Percentiles rank a stretch among this genome's conserved stretches.
Conservation (phyloP, 2,329 filamentous ascomycete species). For the Ophiostoma himal-ulmi region DNA sequence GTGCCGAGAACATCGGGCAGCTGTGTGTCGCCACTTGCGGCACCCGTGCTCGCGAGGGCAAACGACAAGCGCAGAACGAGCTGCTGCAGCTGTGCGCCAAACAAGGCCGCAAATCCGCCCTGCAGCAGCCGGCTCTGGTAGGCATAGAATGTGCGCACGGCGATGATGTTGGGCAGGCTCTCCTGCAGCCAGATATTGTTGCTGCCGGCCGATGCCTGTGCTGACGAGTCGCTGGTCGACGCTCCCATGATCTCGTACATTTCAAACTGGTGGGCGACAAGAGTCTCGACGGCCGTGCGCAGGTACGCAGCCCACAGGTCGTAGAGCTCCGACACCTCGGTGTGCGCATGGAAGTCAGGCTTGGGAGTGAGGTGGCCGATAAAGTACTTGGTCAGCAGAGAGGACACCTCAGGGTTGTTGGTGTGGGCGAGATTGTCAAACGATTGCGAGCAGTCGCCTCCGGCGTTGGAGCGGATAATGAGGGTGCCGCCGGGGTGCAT, state of each 20-base stretch:
- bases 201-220: slow-evolving; percentile 33
- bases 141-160: slow-evolving; percentile 47
- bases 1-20: slow-evolving; percentile 43
- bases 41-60: slow-evolving; percentile 39
- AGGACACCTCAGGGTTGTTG: slow-evolving; percentile 49
- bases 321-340: slow-evolving; percentile 42
- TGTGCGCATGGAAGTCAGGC: slow-evolving; percentile 39
- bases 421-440: slow-evolving; percentile 52
- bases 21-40: slow-evolving; percentile 32
- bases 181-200: slow-evolving; percentile 44
- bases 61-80: slow-evolving; percentile 49
- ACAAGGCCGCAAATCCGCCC: slow-evolving; percentile 45
- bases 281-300: slow-evolving; percentile 44
- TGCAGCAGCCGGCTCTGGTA: slow-evolving; percentile 49
- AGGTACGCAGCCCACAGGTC: slow-evolving; percentile 48
- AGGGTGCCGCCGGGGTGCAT: slow-evolving; percentile 51
- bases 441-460: slow-evolving; percentile 47
- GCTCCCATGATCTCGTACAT: slow-evolving; percentile 45
- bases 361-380: slow-evolving; percentile 47
- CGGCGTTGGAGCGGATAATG: slow-evolving; percentile 50
- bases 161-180: slow-evolving; percentile 44
- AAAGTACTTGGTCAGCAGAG: slow-evolving; percentile 50
- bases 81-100: slow-evolving; percentile 48
- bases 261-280: slow-evolving; percentile 49
- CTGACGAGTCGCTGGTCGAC: slow-evolving; percentile 32